phyloP scores from a whole-genome alignment of 495 filamentous ascomycete genomes.

The Pyrenula aspistea region DNA sequence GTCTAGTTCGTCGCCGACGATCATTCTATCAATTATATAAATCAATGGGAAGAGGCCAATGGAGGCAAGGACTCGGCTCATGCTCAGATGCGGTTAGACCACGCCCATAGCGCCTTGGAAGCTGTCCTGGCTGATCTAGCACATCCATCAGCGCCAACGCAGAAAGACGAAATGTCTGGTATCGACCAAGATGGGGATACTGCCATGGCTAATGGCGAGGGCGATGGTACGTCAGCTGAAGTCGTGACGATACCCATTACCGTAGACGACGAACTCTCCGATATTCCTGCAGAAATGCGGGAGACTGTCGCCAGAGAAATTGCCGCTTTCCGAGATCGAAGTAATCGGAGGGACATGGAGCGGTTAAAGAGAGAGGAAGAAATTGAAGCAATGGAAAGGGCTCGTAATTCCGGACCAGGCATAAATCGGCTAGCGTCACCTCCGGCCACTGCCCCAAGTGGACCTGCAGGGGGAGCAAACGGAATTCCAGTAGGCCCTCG shows the following conservation, averaged over 20 bases:
- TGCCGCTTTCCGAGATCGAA: slow-evolving; percentile 81
- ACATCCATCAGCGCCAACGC: slow-evolving; percentile 45
- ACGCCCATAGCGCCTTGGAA: slow-evolving; percentile 52
- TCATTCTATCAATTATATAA: slow-evolving; percentile 64
- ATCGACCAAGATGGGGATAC: slow-evolving; percentile 56
- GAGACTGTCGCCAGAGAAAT: slow-evolving; percentile 94
- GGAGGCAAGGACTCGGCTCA: slow-evolving; percentile 55
- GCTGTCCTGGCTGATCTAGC: slow-evolving; percentile 57
- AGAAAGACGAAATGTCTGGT: slow-evolving; percentile 33
- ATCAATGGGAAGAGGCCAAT: slow-evolving; percentile 58
- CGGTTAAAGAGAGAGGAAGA: slow-evolving; percentile 81
- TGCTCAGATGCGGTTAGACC: slow-evolving; percentile 53
- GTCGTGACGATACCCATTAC: slow-evolving; percentile 85
- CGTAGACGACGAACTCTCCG: slow-evolving; percentile 85
- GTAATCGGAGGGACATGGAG: slow-evolving; percentile 77
- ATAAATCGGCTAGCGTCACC: slow-evolving; percentile 61
- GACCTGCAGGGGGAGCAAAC: slow-evolving; percentile 63
- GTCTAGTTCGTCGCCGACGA: slow-evolving; percentile 65
- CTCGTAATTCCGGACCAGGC: slow-evolving; percentile 48
- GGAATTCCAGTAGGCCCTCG: slow-evolving; percentile 79
- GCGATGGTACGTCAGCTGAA: slow-evolving; percentile 46
- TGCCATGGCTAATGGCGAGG: slow-evolving; percentile 47
- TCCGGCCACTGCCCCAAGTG: slow-evolving; percentile 50
- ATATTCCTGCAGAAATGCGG: slow-evolving; percentile 95
- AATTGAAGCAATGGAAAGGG: slow-evolving; percentile 75